phyloP scores from a whole-genome alignment of 371 early-diverging fungal genomes.

The Umbelopsis sp. region DNA sequence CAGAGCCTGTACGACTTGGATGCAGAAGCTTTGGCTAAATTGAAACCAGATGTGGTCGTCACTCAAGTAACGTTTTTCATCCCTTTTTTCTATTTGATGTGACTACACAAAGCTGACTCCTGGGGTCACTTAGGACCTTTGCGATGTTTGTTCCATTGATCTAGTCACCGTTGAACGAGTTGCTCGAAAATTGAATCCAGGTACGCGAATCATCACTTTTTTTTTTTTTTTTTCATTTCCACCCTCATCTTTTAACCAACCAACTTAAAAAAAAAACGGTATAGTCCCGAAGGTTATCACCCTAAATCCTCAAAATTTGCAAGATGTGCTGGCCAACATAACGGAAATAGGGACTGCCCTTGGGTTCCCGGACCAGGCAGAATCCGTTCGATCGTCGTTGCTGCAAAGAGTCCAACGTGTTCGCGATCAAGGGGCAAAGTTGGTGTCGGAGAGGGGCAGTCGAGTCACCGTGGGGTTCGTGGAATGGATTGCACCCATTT shows the following conservation, averaged over 20 bases:
- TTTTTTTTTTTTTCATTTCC: too few relatives aligned
- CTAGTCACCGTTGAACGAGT: slow-evolving; percentile 53
- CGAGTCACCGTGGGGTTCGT: slow-evolving; percentile 48
- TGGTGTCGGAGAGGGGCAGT: slow-evolving; percentile 18
- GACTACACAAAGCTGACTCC: too few relatives aligned
- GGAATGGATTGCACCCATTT: slow-evolving; percentile 67
- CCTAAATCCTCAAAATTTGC: slow-evolving; percentile 54
- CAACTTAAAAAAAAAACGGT: too few relatives aligned
- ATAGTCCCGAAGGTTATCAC: slow-evolving; percentile 53
- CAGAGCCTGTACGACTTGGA: slow-evolving; percentile 59
- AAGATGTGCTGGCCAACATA: slow-evolving; percentile 59
- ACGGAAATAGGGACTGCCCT: slow-evolving; percentile 51
- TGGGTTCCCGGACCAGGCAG: slow-evolving; percentile 34
- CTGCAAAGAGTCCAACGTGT: slow-evolving; percentile 34
- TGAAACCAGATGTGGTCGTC: slow-evolving; percentile 58
- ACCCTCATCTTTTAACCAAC: too few relatives aligned
- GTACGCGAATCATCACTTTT: not conserved
- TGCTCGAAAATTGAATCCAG: slow-evolving; percentile 47
- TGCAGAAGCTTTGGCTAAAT: slow-evolving; percentile 38
- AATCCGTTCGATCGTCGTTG: slow-evolving; percentile 24
- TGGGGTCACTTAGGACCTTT: slow-evolving; percentile 41
- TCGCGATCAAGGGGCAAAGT: slow-evolving; percentile 25
- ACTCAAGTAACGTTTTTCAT: slow-evolving; percentile 45
- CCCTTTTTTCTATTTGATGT: too few relatives aligned
- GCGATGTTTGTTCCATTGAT: slow-evolving; percentile 68